phyloP scores from a whole-genome alignment of 164 flowering plant genomes.

The Houttuynia cordata region DNA sequence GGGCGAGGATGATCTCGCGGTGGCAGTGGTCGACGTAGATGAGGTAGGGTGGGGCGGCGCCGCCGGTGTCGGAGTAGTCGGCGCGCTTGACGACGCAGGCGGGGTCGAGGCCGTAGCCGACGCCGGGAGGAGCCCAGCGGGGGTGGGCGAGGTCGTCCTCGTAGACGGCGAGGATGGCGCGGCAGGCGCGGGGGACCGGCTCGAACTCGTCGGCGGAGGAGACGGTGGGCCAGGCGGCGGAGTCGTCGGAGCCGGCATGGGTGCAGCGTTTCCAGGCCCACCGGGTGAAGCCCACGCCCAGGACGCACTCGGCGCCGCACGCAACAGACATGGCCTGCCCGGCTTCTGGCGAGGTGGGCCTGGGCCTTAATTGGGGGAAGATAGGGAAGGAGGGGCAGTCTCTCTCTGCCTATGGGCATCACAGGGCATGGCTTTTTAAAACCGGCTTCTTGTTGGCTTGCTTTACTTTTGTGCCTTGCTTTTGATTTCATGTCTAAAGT shows the following conservation, averaged over 20 bases:
- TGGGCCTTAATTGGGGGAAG: too few relatives aligned
- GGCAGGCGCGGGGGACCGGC: constrained; percentile 67
- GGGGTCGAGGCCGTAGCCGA: constrained; percentile 52
- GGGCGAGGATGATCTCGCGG: constrained; percentile 58
- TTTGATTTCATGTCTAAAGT: too few relatives aligned
- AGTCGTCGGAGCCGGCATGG: constrained; percentile 62
- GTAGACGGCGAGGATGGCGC: constrained; percentile 68
- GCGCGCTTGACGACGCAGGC: constrained; percentile 58
- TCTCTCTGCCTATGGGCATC: too few relatives aligned
- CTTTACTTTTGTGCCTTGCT: too few relatives aligned
- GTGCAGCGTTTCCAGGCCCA: constrained; percentile 95
- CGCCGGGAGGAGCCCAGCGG: constrained; percentile 39
- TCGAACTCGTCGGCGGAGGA: constrained; percentile 73
- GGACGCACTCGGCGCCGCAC: constrained; percentile 64
- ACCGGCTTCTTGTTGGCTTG: too few relatives aligned
- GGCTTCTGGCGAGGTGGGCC: neutral
- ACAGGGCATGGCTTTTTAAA: too few relatives aligned
- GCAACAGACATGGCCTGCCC: constrained; percentile 40
- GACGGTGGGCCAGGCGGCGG: constrained; percentile 42
- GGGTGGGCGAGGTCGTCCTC: constrained; percentile 61
- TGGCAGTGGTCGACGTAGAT: constrained; percentile 63
- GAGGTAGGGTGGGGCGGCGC: constrained; percentile 68
- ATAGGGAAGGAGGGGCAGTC: too few relatives aligned
- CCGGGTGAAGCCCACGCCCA: constrained; percentile 47
- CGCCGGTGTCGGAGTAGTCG: constrained; percentile 51